phyloP scores from a whole-genome alignment of 2,329 filamentous ascomycete species.

The Colletotrichum australisinense region DNA sequence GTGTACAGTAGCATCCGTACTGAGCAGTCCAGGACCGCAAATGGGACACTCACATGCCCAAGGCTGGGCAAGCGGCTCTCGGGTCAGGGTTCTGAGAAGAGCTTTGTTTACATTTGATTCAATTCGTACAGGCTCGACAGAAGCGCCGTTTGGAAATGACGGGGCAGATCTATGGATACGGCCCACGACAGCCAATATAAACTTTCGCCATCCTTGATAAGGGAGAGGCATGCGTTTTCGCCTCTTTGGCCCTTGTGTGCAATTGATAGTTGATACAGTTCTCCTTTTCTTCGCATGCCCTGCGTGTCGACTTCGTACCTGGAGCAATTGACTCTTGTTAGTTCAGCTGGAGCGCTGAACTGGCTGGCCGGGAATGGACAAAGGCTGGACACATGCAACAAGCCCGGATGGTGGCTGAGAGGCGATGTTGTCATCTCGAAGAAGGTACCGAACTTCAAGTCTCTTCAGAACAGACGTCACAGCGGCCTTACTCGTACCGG shows the following conservation, averaged over 20 bases:
- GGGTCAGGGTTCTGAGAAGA: not conserved
- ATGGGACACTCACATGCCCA: not conserved
- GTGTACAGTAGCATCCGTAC: not conserved
- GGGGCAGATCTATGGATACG: constrained; percentile 30
- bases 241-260: constrained; percentile 2
- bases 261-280: not conserved
- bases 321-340: constrained; percentile 20
- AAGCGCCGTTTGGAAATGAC: constrained; percentile 27
- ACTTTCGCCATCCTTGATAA: constrained; percentile 30
- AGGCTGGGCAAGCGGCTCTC: not conserved
- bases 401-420: constrained; percentile 9
- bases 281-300: not conserved
- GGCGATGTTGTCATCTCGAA: not conserved
- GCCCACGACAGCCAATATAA: constrained; percentile 24
- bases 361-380: not conserved
- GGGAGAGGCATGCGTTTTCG: not conserved
- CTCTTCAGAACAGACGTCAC: constrained; percentile 6
- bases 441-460: not conserved
- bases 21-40: not conserved
- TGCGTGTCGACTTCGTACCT: constrained; percentile 1
- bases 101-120: not conserved
- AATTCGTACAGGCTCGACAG: not conserved
- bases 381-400: not conserved
- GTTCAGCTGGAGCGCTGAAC: not conserved
- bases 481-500: constrained; percentile 28